Evolutionary conservation across 2,329 filamentous ascomycete genomes (phyloP).

Genomic region (Nakataea oryzae): DNA sequence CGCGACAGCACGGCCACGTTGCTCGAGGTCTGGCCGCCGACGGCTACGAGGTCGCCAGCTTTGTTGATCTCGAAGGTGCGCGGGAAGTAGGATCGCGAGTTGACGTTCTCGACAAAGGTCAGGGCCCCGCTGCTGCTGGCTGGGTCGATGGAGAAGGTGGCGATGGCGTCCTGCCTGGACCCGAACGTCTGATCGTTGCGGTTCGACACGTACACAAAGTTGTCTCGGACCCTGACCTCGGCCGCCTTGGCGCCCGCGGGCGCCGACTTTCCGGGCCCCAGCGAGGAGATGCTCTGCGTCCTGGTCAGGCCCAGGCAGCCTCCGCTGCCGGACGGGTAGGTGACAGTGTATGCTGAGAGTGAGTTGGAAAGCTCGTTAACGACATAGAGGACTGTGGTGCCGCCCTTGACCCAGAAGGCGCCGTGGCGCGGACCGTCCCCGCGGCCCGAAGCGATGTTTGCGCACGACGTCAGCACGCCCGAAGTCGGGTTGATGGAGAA

Average conservation of each 20-base stretch:
- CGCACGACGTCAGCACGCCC: constrained; percentile 33
- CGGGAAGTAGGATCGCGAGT: constrained; percentile 48
- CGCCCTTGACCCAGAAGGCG: constrained; percentile 31
- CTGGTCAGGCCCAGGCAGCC: constrained; percentile 34
- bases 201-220: constrained; percentile 51
- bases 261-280: constrained; percentile 27
- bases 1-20: constrained; percentile 47
- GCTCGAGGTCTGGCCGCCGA: constrained; percentile 50
- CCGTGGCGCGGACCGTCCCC: constrained; percentile 44
- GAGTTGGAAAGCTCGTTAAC: constrained; percentile 39
- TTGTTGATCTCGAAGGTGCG: constrained; percentile 53
- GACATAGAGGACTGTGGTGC: constrained; percentile 14
- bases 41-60: constrained; percentile 47
- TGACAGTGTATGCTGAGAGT: constrained; percentile 36
- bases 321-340: constrained; percentile 24
- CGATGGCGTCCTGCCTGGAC: constrained; percentile 42
- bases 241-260: constrained; percentile 39
- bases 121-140: constrained; percentile 41
- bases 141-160: constrained; percentile 35
- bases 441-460: constrained; percentile 25
- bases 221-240: constrained; percentile 41
- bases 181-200: constrained; percentile 48
- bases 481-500: constrained; percentile 34
- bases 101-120: constrained; percentile 39
- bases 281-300: constrained; percentile 34